phyloP scores from a whole-genome alignment of 768 basidiomycete genomes.

The Mycena galericulata region DNA sequence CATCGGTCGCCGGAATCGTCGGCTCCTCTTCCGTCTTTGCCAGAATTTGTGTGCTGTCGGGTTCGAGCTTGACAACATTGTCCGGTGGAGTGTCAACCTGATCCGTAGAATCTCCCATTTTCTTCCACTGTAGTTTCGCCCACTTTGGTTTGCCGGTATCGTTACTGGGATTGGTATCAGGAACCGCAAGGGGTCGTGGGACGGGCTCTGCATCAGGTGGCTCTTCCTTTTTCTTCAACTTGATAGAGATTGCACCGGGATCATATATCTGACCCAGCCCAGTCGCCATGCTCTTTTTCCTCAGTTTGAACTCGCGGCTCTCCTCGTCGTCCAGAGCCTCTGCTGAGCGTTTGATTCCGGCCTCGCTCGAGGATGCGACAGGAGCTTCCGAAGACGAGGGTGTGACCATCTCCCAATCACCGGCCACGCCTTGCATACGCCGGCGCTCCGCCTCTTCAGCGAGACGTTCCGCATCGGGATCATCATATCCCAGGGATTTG shows the following conservation, averaged over 20 bases:
- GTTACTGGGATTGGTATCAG: constrained; percentile 18
- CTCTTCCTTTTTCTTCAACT: constrained; percentile 70
- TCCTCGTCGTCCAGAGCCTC: constrained; percentile 58
- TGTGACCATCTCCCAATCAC: constrained; percentile 81
- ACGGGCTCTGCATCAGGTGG: constrained; percentile 30
- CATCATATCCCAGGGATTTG: constrained; percentile 81
- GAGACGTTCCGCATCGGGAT: constrained; percentile 78
- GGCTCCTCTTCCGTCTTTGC: constrained; percentile 17
- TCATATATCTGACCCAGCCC: constrained; percentile 88
- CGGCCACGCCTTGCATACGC: constrained; percentile 75
- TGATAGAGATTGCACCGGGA: constrained; percentile 75
- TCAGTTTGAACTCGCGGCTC: constrained; percentile 75
- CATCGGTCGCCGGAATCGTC: not conserved
- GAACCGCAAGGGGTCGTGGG: constrained; percentile 13
- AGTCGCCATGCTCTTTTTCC: constrained; percentile 67
- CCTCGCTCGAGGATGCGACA: constrained; percentile 33
- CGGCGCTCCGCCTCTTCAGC: constrained; percentile 71
- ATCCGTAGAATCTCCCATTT: constrained; percentile 29
- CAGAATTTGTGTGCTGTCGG: not conserved
- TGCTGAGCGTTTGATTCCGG: constrained; percentile 52
- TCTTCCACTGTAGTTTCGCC: constrained; percentile 48
- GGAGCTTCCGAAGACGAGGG: constrained; percentile 40
- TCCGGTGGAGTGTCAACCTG: not conserved
- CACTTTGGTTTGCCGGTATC: constrained; percentile 42
- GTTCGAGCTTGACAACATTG: constrained; percentile 3